These are phyloP conservation scores for Staphylotrichum tortipilum DNA, from an alignment of 495 filamentous ascomycete species.

Conservation along the genomic window DNA sequence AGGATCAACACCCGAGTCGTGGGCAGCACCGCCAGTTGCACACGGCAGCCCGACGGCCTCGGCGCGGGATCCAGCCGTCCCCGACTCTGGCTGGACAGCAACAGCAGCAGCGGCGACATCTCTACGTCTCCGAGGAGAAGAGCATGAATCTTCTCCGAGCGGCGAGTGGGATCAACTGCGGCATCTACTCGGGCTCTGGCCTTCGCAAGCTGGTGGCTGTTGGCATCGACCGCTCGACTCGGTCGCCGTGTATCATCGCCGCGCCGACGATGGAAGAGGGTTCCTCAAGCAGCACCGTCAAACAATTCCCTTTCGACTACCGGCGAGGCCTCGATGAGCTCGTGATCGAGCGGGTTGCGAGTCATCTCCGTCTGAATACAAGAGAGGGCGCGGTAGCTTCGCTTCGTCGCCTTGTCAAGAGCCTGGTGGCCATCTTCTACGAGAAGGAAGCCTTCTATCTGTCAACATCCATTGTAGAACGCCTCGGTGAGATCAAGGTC, in stretches of 20 bases:
- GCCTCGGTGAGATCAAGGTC: slow-evolving; percentile 39
- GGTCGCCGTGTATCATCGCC: slow-evolving; percentile 60
- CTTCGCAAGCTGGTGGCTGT: slow-evolving; percentile 45
- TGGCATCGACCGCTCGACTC: slow-evolving; percentile 54
- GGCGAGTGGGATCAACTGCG: slow-evolving; percentile 40
- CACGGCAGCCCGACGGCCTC: slow-evolving; percentile 28
- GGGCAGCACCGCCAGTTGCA: slow-evolving; percentile 41
- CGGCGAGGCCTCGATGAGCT: slow-evolving; percentile 38
- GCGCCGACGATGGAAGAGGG: slow-evolving; percentile 40
- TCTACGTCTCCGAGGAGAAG: slow-evolving; percentile 52
- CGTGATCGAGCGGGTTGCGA: slow-evolving; percentile 36
- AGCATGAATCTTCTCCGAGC: slow-evolving; percentile 51
- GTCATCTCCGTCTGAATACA: slow-evolving; percentile 17
- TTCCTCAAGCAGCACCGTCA: slow-evolving; percentile 25
- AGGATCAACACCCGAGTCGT: slow-evolving; percentile 13
- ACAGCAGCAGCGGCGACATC: slow-evolving; percentile 42
- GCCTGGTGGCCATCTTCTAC: slow-evolving; percentile 53
- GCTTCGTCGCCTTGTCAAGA: slow-evolving; percentile 43
- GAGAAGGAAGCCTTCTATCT: slow-evolving; percentile 60
- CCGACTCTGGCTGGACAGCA: slow-evolving; percentile 20
- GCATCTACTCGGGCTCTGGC: slow-evolving; percentile 30
- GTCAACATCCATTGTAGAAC: slow-evolving; percentile 38
- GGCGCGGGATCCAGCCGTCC: not conserved
- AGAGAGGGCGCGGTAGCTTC: slow-evolving; percentile 18
- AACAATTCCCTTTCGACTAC: slow-evolving; percentile 58